Conservation (phyloP, 768 basidiomycete genomes). For the Phylloporus sp. region DNA sequence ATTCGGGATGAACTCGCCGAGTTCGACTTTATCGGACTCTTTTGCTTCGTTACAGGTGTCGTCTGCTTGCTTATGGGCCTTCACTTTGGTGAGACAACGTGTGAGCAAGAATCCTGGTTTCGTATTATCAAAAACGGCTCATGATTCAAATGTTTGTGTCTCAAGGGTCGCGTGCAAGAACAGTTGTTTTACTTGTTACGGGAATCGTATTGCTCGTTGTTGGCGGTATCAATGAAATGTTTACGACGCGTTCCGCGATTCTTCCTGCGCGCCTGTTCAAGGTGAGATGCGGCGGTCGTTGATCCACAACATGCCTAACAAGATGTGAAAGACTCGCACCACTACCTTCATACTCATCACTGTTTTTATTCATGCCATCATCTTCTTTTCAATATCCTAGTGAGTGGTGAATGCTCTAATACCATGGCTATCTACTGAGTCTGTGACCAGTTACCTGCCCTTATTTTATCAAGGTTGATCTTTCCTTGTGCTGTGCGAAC, state of each 20-base stretch:
- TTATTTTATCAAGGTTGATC: slow-evolving; percentile 59
- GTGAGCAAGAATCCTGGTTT: slow-evolving; percentile 36
- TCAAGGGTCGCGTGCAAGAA: slow-evolving; percentile 53
- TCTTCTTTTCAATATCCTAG: slow-evolving; percentile 48
- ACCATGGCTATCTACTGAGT: background rate
- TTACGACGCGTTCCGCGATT: slow-evolving; percentile 62
- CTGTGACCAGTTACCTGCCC: slow-evolving; percentile 49
- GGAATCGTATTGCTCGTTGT: slow-evolving; percentile 50
- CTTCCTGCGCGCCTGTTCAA: slow-evolving; percentile 72
- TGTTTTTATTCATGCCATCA: slow-evolving; percentile 57
- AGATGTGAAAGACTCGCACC: slow-evolving; percentile 55
- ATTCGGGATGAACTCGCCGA: slow-evolving; percentile 53
- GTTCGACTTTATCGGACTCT: slow-evolving; percentile 69
- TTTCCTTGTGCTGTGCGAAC: background rate
- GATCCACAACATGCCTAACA: background rate
- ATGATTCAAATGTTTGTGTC: background rate
- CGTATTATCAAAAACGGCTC: background rate
- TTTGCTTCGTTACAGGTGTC: slow-evolving; percentile 57
- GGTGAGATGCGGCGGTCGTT: slow-evolving; percentile 29
- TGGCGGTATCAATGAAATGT: slow-evolving; percentile 53
- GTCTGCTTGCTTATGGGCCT: slow-evolving; percentile 68
- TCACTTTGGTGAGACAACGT: slow-evolving; percentile 60
- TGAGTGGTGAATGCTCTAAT: slow-evolving; percentile 7
- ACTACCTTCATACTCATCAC: slow-evolving; percentile 55
- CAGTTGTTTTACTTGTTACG: slow-evolving; percentile 55